These are phyloP conservation scores for Ustilago cynodontis DNA, from an alignment of 1,284 basidiomycete species.

Conservation along the genomic window DNA sequence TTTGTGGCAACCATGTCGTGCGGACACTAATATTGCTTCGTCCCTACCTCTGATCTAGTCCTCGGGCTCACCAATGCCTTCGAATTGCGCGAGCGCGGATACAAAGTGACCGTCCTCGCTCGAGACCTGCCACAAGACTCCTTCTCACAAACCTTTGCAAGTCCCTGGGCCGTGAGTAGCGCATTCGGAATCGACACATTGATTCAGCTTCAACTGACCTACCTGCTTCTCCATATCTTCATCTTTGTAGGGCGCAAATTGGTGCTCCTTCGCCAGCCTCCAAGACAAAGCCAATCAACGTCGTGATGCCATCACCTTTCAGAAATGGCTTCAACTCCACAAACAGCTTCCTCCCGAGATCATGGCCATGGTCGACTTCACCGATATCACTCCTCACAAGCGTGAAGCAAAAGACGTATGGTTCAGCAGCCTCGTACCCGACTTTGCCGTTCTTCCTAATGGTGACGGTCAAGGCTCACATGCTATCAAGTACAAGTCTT, in stretches of 20 bases:
- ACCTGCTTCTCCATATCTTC: background rate
- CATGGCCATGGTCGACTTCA: constrained; percentile 55
- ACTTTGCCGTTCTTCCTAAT: constrained; percentile 27
- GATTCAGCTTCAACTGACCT: too few relatives aligned
- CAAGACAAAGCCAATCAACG: constrained; percentile 37
- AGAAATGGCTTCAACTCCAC: constrained; percentile 44
- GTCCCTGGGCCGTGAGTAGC: constrained; percentile 76
- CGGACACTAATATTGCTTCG: background rate
- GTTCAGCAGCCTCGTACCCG: constrained; percentile 49
- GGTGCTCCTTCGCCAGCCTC: constrained; percentile 75
- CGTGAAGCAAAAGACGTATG: constrained; percentile 44
- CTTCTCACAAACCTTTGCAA: constrained; percentile 76
- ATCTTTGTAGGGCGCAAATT: constrained; percentile 76
- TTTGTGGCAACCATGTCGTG: too few relatives aligned
- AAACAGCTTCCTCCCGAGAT: constrained; percentile 42
- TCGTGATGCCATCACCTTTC: constrained; percentile 51
- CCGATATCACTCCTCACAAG: constrained; percentile 35
- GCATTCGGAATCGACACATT: background rate
- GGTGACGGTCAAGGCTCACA: constrained; percentile 24
- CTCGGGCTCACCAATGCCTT: constrained; percentile 72
- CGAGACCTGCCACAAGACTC: constrained; percentile 78
- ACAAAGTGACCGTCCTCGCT: constrained; percentile 76
- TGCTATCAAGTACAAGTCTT: constrained; percentile 53
- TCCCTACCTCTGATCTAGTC: constrained; percentile 62
- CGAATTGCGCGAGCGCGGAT: constrained; percentile 71